Evolutionary conservation across 208 protist genomes (phyloP), one percentile per base, ranked within the genome.

Genomic region (Acanthamoeba royreba): DNA sequence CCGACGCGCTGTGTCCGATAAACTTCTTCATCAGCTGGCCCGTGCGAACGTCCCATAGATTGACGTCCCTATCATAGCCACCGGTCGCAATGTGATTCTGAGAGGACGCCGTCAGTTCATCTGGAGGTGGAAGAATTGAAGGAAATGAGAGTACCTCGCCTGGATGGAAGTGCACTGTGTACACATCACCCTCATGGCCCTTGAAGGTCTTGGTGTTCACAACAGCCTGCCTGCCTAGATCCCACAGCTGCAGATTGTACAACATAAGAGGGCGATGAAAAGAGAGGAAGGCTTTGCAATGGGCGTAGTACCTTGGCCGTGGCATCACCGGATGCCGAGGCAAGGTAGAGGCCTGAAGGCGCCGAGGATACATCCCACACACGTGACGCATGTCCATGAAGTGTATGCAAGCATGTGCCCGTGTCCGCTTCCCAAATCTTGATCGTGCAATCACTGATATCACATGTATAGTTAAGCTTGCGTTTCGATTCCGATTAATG

Each of bases 371-470:
- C 66, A 79, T 97, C 94, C 97, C 97, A 98, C 15, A 97, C 81
- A 38, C 97, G 85, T 4, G 93, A 94, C 2, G 42, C 93, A 77
- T 97, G 92, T 1, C 95, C 96, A 8, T 74, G 46, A 2, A 95
- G 52, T 4, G 93, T 97, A 7, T 42, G 25, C 1, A 96, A 38
- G 4, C 85, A 93, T 17, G 15, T 15, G 2, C 93, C 95, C 8
- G 55, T 93, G 38, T 96, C 95, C 81, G 97, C 55, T 49, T 97
- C 94, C 97, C 97, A 98, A 7, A 97, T 90, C 40, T 96, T 90
- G 7, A 92, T 92, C 8, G 42, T 94, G 74, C 97, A 69, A 53
- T 97, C 96, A 43, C 92, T 96, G 28, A 93, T 53, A 61, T 74
- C 25, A 53, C 1, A 43, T 5, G 33, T 28, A 88, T 53, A 88